phyloP scores from a whole-genome alignment of 805 yeast genomes.

The Jamesozyma lodderae region DNA sequence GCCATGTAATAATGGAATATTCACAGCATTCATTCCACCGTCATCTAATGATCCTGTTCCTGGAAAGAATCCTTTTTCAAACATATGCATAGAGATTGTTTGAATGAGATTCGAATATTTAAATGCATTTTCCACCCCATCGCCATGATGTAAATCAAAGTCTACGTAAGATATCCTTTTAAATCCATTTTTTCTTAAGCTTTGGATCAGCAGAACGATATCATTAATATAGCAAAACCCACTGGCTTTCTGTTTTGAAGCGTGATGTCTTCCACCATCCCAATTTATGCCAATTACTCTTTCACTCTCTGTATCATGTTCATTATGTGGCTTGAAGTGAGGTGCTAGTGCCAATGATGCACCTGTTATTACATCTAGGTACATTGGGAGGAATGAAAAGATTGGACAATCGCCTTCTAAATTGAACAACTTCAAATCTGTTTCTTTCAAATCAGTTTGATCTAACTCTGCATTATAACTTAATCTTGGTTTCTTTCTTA shows the following conservation, averaged over 20 bases:
- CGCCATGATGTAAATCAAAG: constrained; percentile 72
- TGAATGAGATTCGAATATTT: constrained; percentile 44
- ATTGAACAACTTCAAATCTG: constrained; percentile 34
- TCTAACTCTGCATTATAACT: neutral
- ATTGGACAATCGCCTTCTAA: constrained; percentile 55
- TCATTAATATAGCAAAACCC: constrained; percentile 75
- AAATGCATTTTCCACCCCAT: constrained; percentile 67
- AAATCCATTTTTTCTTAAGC: constrained; percentile 38
- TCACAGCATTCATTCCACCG: constrained; percentile 37
- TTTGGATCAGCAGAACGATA: constrained; percentile 46
- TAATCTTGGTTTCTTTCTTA: too few relatives aligned
- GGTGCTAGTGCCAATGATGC: constrained; percentile 46
- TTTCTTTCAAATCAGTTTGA: constrained; percentile 2
- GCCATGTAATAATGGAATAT: constrained; percentile 53
- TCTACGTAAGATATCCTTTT: constrained; percentile 52
- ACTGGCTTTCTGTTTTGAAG: constrained; percentile 42
- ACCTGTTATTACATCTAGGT: constrained; percentile 44
- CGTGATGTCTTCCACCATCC: constrained; percentile 78
- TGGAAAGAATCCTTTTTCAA: constrained; percentile 63
- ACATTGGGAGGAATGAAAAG: constrained; percentile 45
- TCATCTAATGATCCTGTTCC: constrained; percentile 49
- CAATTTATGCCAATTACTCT: constrained; percentile 49
- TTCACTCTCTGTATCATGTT: constrained; percentile 1
- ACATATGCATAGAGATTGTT: constrained; percentile 56
- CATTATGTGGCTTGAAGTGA: constrained; percentile 18